phyloP scores from a whole-genome alignment of 192 early-diverging fungal genomes.

The Coemansia sp. region DNA sequence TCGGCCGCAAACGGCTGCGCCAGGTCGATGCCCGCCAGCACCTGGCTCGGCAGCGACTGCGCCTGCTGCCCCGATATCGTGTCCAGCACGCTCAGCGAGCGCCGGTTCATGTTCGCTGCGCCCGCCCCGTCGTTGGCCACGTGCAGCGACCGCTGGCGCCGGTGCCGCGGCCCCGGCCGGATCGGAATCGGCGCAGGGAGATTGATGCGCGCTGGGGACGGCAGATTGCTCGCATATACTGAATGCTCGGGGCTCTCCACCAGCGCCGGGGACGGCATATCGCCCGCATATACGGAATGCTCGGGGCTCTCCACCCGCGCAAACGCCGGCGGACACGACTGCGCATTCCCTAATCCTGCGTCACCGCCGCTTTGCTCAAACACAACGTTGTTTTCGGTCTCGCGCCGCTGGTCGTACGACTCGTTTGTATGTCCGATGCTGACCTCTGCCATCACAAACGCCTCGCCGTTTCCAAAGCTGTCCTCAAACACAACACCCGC shows the following conservation, averaged over 20 bases:
- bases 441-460: slow-evolving; percentile 16
- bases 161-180: slow-evolving; percentile 6
- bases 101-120: background rate
- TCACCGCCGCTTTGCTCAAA: slow-evolving; percentile 22
- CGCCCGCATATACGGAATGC: background rate
- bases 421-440: slow-evolving; percentile 27
- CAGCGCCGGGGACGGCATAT: no score
- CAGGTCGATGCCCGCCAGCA: slow-evolving; percentile 14
- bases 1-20: slow-evolving; percentile 14
- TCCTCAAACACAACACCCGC: background rate
- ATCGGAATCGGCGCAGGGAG: slow-evolving; percentile 2
- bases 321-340: slow-evolving; percentile 3
- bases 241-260: background rate
- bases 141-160: slow-evolving; percentile 19
- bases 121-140: background rate
- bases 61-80: slow-evolving; percentile 13
- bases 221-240: background rate
- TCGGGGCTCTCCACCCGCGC: background rate
- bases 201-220: background rate
- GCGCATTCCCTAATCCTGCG: background rate
- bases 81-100: slow-evolving; percentile 1
- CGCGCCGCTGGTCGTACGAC: slow-evolving; percentile 4
- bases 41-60: slow-evolving; percentile 33
- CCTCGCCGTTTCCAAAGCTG: slow-evolving; percentile 5
- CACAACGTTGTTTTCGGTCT: slow-evolving; percentile 12